Base-by-base conservation (phyloP, 176 grass and related monocot species). In the Luzula sylvatica region DNA sequence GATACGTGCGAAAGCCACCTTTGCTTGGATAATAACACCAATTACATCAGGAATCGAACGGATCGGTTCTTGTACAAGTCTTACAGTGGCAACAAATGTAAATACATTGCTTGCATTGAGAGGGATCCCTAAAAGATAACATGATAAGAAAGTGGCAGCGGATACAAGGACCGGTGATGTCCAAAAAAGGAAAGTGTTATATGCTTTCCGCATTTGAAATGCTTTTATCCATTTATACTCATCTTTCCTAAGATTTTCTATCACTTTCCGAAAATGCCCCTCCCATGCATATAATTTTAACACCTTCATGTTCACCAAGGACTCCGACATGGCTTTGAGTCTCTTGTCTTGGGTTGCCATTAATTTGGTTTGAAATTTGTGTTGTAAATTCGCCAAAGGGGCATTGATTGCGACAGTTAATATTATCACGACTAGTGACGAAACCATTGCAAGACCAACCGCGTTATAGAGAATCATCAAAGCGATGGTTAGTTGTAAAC, bases 281-380 rank as follows among this genome's bases (percentile, higher is more conserved):
- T 96, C 92, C 92, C 92, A 96, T 30, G 92, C 92, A 65, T 96
- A 89, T 39, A 96, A 77, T 24, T 89, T 96, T 60, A 96, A 46
- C 4, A 89, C 75, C 26, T 86, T 96, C 71, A 96, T 86, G 42
- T 82, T 80, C 40, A 78, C 66, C 66, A 89, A 82, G 8, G 81
- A 83, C 55, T 96, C 92, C 1, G 85, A 71, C 61, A 96, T 72
- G 9, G 85, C 81, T 61, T 96, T 96, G 52, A 96, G 42, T 46
- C 92, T 89, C 49, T 48, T 42, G 65, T 96, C 92, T 73, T 96
- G 85, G 46, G 92, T 67, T 64, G 76, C 78, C 92, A 96, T 96
- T 46, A 96, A 77, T 29, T 32, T 72, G 23, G 42, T 86, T 75
- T 96, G 90, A 79, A 74, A 96, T 52, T 71, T 82, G 49, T 96